These are phyloP conservation scores for Tolypocladium cylindrosporum DNA, from an alignment of 2,329 filamentous ascomycete genomes.

Conservation along the genomic window DNA sequence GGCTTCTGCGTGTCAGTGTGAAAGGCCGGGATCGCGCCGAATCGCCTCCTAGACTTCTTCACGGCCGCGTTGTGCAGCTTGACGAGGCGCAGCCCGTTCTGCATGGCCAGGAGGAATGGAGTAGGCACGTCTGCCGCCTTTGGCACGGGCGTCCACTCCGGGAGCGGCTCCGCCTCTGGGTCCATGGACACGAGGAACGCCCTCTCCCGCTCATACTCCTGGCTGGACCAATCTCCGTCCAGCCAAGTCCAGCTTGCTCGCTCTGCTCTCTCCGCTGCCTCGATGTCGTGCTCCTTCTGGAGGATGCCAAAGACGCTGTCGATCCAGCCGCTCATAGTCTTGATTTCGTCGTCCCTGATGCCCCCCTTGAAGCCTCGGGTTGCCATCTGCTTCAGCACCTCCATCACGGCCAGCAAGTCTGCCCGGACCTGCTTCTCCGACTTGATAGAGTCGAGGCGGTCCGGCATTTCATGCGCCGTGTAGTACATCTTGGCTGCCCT, in stretches of 20 bases:
- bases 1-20: conserved; percentile 93
- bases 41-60: conserved; percentile 72
- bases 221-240: conserved; percentile 63
- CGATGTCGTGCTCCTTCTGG: conserved; percentile 64
- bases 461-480: conserved; percentile 79
- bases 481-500: conserved; percentile 94
- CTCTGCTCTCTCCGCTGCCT: conserved; percentile 61
- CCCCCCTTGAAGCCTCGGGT: conserved; percentile 78
- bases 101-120: conserved; percentile 62
- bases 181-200: conserved; percentile 74
- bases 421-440: conserved; percentile 76
- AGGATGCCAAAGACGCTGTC: conserved; percentile 68
- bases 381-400: conserved; percentile 86
- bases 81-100: conserved; percentile 72
- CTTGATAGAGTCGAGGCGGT: conserved; percentile 77
- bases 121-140: conserved; percentile 45
- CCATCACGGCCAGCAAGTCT: conserved; percentile 77
- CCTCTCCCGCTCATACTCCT: conserved; percentile 68
- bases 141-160: conserved; percentile 51
- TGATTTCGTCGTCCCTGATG: conserved; percentile 66
- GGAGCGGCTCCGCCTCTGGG: conserved; percentile 47
- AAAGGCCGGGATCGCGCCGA: conserved; percentile 79
- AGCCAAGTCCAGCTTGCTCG: conserved; percentile 74
- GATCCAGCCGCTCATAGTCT: conserved; percentile 72
- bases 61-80: conserved; percentile 85